Base-by-base conservation (phyloP, 1,139 yeast genomes). In the Blastobotrys apis region DNA sequence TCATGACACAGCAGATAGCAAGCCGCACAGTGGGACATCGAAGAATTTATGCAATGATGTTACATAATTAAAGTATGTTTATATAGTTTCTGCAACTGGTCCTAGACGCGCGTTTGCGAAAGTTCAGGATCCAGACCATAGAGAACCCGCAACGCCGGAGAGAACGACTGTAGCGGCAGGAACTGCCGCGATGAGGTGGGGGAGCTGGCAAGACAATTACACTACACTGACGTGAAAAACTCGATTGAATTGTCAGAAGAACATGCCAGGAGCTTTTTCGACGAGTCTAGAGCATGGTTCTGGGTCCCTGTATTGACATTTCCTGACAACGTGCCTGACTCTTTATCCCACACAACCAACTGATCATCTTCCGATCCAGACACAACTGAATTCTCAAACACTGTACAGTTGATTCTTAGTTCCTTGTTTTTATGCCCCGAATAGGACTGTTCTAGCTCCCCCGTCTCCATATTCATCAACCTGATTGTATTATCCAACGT, bases 331-430 rank as follows among this genome's bases (percentile, higher is more conserved):
- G 15, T n/a, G n/a, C 30, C 23, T 2, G 39, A 5, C 2, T 33
- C 13, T 4, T n/a, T 76, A 61, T 87, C 95, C 96, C 96, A 88
- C 19, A 85, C 78, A 61, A 84, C 85, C 41, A 88, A 76, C 53
- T 81, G 81, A 41, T 96, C 96, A 62, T 87, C 95, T 59, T 87
- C 96, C 5, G 94, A 77, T 1, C 94, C 94, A 3, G 94, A 83
- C 0, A 86, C 85, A 1, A 86, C 74, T 5, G 86, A 73, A 1
- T 95, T 95, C 65, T 45, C 48, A 15, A 52, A 50, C 21, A 39
- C 42, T 1, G 46, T 29, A 12, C 36, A 34, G 8, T 39, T 40
- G 29, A 59, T 45, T 8, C 66, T 56, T 35, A 55, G 58, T 42
- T 55, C 54, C 6, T 45, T 47, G 43, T 63, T 60, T 16, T 26